Conservation (phyloP, 148 eudicot genomes). For the Nepenthes mirabilis region DNA sequence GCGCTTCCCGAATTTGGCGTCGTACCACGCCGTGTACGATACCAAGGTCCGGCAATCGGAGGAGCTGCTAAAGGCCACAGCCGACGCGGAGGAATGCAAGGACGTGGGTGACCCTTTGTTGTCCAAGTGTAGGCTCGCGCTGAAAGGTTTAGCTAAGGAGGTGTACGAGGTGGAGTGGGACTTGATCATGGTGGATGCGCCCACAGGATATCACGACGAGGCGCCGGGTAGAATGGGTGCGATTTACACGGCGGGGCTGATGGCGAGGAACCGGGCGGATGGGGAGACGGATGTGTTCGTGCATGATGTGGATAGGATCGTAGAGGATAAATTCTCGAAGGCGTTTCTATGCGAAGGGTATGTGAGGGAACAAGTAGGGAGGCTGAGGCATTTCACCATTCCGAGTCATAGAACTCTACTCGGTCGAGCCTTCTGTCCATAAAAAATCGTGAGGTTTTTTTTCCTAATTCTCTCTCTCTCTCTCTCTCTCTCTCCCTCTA, state of each 20-base stretch:
- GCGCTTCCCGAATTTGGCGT: conserved; percentile 35
- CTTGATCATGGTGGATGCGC: conserved; percentile 84
- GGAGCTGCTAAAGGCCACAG: conserved; percentile 23
- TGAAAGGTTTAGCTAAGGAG: conserved; percentile 36
- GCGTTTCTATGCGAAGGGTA: conserved; percentile 60
- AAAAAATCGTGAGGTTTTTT: too few species aligned
- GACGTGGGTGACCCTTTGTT: conserved; percentile 20
- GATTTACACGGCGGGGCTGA: conserved; percentile 58
- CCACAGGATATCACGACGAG: conserved; percentile 55
- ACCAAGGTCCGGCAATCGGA: conserved; percentile 38
- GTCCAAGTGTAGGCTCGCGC: conserved; percentile 38
- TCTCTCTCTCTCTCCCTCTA: too few species aligned
- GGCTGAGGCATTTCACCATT: conserved; percentile 56
- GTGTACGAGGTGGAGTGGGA: conserved; percentile 75
- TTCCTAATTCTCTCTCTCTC: too few species aligned
- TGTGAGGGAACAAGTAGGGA: conserved; percentile 41
- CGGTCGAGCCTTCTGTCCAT: conserved; percentile 52
- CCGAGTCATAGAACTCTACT: conserved; percentile 49
- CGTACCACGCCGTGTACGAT: conserved; percentile 58
- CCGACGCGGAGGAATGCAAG: conserved; percentile 2
- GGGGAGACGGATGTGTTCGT: conserved; percentile 79
- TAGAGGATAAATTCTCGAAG: conserved; percentile 57
- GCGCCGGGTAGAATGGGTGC: conserved; percentile 79
- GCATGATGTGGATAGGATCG: conserved; percentile 56
- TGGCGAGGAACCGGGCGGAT: conserved; percentile 44